These are phyloP conservation scores for Aechmea fasciata DNA, from an alignment of 176 grass and related monocot species.

Conservation along the genomic window DNA sequence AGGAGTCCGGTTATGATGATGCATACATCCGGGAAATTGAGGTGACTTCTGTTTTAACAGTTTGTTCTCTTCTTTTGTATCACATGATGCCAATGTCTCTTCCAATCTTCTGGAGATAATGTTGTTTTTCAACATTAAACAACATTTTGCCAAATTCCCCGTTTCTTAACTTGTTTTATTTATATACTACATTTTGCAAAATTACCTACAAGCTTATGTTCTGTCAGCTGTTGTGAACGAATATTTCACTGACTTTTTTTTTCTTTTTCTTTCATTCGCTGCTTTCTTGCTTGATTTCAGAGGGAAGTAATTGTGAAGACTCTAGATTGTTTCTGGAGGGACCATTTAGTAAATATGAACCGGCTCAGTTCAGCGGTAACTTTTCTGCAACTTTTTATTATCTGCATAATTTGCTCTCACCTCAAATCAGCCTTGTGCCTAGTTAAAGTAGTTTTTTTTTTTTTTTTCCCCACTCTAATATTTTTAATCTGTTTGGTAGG, in stretches of 20 bases:
- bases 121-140: background rate
- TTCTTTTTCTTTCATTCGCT: constrained; percentile 1
- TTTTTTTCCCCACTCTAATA: background rate
- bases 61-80: background rate
- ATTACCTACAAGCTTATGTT: no score
- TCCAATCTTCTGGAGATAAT: constrained; percentile 11
- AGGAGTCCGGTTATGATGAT: constrained; percentile 72
- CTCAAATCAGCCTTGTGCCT: no score
- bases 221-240: background rate
- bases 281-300: constrained; percentile 39
- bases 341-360: constrained; percentile 99
- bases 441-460: no score
- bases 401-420: background rate
- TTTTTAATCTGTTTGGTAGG: constrained; percentile 32
- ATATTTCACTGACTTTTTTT: constrained; percentile 12
- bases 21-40: constrained; percentile 67
- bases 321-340: constrained; percentile 73
- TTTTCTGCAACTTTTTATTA: constrained; percentile 2
- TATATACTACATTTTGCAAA: no score
- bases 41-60: constrained; percentile 31
- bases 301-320: constrained; percentile 87
- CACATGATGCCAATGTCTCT: constrained; percentile 1
- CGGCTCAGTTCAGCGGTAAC: constrained; percentile 90
- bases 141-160: background rate
- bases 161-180: background rate